Base-by-base conservation (phyloP, 768 basidiomycete species). In the Boletus fagicola region DNA sequence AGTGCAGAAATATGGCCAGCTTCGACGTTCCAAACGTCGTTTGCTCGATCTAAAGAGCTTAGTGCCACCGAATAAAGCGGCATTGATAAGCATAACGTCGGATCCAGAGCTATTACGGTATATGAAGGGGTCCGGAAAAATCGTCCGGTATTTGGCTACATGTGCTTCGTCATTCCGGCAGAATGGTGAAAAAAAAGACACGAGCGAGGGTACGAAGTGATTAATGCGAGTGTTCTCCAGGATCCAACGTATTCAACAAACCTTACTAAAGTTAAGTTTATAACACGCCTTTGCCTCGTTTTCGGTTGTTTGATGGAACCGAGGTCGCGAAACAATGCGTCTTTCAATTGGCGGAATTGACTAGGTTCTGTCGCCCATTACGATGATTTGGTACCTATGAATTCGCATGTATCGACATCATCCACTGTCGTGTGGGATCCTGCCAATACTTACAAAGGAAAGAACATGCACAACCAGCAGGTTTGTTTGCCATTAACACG, bases 281-380 rank as follows among this genome's bases (percentile, higher is more conserved):
- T 20, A 24, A 53, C 68, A 67, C 30, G 56, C 59, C 48, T 52
- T 49, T 46, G 52, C 68, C 66, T 59, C 67, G 61, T 70, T 70
- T 54, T 63, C 59, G 57, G 56, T 46, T 62, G 62, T 48, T 54
- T 43, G 30, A 51, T 49, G 49, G 62, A 65, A 59, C 55, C 51
- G 62, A 65, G 49, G 40, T 39, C 47, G 59, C 47, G 40, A 45
- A 52, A 40, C 33, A 51, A 51, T n/a, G 6, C 24, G 18, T 18
- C 15, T 26, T 45, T 50, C 30, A 24, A 39, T 49, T 39, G 49
- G 50, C 31, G 39, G 46, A 22, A 56, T 47, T 20, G 56, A 43
- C 28, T 52, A 30, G 38, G 28, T 58, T 59, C 39, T 49, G 42
- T 52, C 11, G 35, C 20, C 12, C 24, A 43, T 31, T 39, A 39